Base-by-base conservation (phyloP, 1,284 basidiomycete genomes). In the Melampsora americana region DNA sequence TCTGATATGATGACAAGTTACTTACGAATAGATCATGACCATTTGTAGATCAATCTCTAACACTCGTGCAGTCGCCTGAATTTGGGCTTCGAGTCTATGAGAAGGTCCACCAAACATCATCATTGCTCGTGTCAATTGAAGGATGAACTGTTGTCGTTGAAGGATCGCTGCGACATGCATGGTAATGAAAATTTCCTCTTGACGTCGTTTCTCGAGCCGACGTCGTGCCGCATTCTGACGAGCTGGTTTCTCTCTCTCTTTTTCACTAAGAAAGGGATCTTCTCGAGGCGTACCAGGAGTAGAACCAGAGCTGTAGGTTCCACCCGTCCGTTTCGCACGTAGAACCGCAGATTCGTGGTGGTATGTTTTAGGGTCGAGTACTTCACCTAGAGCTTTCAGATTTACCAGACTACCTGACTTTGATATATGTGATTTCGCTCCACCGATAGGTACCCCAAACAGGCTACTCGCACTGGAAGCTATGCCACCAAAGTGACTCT, bases 71-170 rank as follows among this genome's bases (percentile, higher is more conserved):
- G 93, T 93, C 32, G 90, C 89, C 82, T 91, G 89, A 79, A 95
- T 90, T 83, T 95, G 93, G 6, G 91, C 88, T 81, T 90, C 91
- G 62, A 95, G 86, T 64, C 93, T 89, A 83, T 95, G 92, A 1
- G 90, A 89, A n/a, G 93, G 93, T 1, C 90, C 91, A 53, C 92
- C 92, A 79, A 94, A 95, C 92, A 94, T 94, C 92, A 95, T 95
- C 85, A 96, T 88, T 9, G 92, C 89, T 62, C 93, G 87, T 20
- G 90, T 88, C 53, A 95, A 87, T 85, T 95, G 95, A 82, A 95
- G 85, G 77, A 96, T 86, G 84, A 95, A 95, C 79, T 94, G 90
- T 82, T 95, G 92, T 23, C 94, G 87, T 80, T 90, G 88, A 65
- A 95, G 86, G 79, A 95, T 90, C 76, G 90, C 89, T 1, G 92